phyloP scores from a whole-genome alignment of 1,139 yeast genomes.

The Wickerhamiella infanticola region DNA sequence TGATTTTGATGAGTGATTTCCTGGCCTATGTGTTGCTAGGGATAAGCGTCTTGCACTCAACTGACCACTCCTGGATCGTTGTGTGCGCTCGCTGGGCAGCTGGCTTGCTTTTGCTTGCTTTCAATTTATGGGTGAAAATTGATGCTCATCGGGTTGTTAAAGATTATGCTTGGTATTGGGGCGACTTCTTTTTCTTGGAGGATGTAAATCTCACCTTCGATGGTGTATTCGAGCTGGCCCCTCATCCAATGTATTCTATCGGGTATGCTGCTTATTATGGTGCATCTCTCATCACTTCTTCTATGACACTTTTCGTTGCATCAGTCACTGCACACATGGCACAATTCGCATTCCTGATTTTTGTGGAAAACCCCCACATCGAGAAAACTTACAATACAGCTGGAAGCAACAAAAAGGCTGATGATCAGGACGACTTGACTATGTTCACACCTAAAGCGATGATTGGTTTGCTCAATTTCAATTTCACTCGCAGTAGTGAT shows the following conservation, averaged over 20 bases:
- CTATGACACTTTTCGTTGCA: conserved; percentile 54
- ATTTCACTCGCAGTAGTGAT: conserved; percentile 51
- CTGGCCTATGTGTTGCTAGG: conserved; percentile 62
- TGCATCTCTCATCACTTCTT: conserved; percentile 60
- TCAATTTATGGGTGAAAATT: conserved; percentile 74
- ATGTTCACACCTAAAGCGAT: conserved; percentile 30
- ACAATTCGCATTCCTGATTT: conserved; percentile 63
- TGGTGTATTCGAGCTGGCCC: conserved; percentile 83
- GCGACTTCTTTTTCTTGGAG: conserved; percentile 76
- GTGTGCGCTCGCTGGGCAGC: conserved; percentile 27
- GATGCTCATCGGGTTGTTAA: conserved; percentile 84
- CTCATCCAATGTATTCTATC: conserved; percentile 88
- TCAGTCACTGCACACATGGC: conserved; percentile 65
- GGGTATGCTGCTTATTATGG: conserved; percentile 87
- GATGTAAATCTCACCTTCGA: conserved; percentile 71
- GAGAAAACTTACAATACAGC: conserved; percentile 50
- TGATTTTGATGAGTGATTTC: conserved; percentile 77
- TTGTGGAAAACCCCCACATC: conserved; percentile 78
- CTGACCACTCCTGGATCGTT: conserved; percentile 29
- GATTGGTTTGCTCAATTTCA: conserved; percentile 46
- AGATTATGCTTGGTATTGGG: conserved; percentile 95
- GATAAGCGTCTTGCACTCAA: conserved; percentile 35
- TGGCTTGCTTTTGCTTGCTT: conserved; percentile 38
- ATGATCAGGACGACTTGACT: neutral
- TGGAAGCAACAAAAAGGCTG: neutral